Conservation (phyloP, 1,284 basidiomycete genomes). For the Heterobasidion irregulare region DNA sequence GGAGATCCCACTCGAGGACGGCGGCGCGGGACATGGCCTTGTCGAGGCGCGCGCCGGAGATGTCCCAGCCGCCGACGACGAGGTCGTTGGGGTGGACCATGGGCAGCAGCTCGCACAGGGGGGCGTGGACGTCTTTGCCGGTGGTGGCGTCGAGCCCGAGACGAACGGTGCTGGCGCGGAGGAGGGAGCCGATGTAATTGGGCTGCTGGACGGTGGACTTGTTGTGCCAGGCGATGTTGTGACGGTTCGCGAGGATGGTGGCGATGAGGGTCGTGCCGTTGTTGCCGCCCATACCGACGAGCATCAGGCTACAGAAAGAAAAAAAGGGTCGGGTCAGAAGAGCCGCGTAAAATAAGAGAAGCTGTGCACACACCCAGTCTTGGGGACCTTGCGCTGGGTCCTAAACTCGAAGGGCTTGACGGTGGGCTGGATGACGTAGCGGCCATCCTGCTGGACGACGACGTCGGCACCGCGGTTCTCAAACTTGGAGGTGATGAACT, state of each 20-base stretch:
- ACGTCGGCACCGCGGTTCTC: conserved; percentile 79
- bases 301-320: conserved; percentile 69
- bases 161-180: conserved; percentile 92
- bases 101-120: conserved; percentile 89
- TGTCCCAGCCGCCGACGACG: conserved; percentile 97
- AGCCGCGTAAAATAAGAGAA: conserved; percentile 3
- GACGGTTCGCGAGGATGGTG: conserved; percentile 92
- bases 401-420: conserved; percentile 84
- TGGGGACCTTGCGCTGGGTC: conserved; percentile 81
- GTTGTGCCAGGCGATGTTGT: conserved; percentile 94
- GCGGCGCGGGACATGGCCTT: conserved; percentile 91
- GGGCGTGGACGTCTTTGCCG: conserved; percentile 91
- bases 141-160: conserved; percentile 81
- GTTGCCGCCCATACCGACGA: conserved; percentile 96
- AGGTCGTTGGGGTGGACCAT: conserved; percentile 99
- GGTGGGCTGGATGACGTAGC: conserved; percentile 73
- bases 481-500: conserved; percentile 80
- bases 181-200: conserved; percentile 93
- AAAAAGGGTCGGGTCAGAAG: conserved; percentile 7
- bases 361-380: conserved; percentile 77
- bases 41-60: conserved; percentile 81
- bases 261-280: conserved; percentile 95
- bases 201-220: conserved; percentile 90
- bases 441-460: conserved; percentile 53
- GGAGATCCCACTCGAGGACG: conserved; percentile 95